These are phyloP conservation scores for Rutstroemia sp. DNA, from an alignment of 2,329 filamentous ascomycete genomes.

Conservation along the genomic window DNA sequence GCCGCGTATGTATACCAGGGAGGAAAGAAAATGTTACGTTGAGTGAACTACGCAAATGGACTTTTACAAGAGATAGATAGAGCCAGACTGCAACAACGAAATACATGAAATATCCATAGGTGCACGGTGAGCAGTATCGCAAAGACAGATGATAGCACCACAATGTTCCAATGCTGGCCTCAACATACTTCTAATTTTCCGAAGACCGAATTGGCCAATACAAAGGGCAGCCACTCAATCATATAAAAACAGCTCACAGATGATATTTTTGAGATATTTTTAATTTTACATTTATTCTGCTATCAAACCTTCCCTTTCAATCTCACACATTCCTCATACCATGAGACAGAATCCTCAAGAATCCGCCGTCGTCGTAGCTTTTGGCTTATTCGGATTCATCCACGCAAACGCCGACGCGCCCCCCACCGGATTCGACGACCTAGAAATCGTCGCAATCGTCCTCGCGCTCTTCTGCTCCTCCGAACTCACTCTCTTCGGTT, in stretches of 20 bases:
- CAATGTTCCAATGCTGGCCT: too few relatives aligned
- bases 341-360: background rate
- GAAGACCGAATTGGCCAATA: too few relatives aligned
- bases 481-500: conserved; percentile 40
- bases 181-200: too few relatives aligned
- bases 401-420: conserved; percentile 92
- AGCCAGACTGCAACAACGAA: background rate
- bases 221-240: too few relatives aligned
- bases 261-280: background rate
- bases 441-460: conserved; percentile 34
- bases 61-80: too few relatives aligned
- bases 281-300: background rate
- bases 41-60: too few relatives aligned
- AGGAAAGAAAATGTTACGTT: background rate
- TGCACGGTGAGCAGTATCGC: background rate
- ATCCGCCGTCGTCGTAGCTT: conserved; percentile 13
- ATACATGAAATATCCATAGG: background rate
- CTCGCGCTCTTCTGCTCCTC: conserved; percentile 28
- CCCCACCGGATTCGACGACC: conserved; percentile 74
- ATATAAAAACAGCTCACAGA: too few relatives aligned
- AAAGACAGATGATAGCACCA: background rate
- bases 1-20: background rate
- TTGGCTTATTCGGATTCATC: conserved; percentile 53
- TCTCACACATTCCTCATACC: background rate
- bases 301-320: background rate